Base-by-base conservation (phyloP, 1,284 basidiomycete genomes). In the Heliocybe sulcata region DNA sequence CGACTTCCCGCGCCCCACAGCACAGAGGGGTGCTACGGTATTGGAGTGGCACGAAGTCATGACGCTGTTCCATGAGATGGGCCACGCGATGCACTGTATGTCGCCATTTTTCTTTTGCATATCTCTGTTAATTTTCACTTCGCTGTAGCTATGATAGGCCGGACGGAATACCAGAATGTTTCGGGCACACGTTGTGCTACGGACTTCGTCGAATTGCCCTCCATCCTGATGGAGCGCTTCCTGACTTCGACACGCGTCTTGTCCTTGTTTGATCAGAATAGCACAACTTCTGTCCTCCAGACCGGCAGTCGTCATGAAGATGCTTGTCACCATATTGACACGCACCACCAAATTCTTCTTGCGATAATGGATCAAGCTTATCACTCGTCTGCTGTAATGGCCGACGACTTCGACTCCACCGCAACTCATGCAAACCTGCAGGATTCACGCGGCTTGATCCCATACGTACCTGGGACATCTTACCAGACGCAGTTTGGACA, bases 1-100 rank as follows among this genome's bases (percentile, higher is more conserved):
- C 63, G 94, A 96, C 65, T 98, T 98, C 65, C 74, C 83, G 14
- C 77, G 77, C 22, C 88, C 91, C 12, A 77, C 78, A 0, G 60
- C 79, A 12, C 73, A 77, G n/a, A 71, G 75, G 31, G 87, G 85
- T 1, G 80, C 92, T 1, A 86, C 90, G 0, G 73, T 89, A 42
- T 71, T 99, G 25, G 86, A 88, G 56, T 99, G 96, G 95, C 87
- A 92, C 64, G 94, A 99, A 64, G 91, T 98, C 9, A 80, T 92
- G 67, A 99, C 96, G 1, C 74, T 99, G 20, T 98, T 97, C 72
- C 96, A 99, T 65, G 96, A 99, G 72, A 98, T 99, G 95, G 96
- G 96, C 0, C 96, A 99, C 69, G 96, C 97, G 1, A 94, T 99
- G 81, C 96, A 99, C 67, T 99, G 95, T 95, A 65, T 79, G 93